Percentiles rank a stretch among this genome's conserved stretches.
phyloP scores from a whole-genome alignment of 257 asterid genomes.

The Nemophila menziesii region DNA sequence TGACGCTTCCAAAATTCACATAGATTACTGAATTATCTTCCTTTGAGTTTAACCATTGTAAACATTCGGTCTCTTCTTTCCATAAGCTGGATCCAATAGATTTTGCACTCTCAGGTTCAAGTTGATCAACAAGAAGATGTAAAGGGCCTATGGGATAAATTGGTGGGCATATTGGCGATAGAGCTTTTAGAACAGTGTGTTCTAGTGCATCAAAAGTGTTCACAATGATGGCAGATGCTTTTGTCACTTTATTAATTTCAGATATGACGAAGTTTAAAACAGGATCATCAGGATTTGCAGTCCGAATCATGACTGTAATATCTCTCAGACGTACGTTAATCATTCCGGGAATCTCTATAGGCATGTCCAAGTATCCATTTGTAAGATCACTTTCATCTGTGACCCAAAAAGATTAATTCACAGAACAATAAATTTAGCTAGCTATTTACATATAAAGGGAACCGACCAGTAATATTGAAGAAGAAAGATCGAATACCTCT shows the following conservation, averaged over 20 bases:
- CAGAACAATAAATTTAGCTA: no score
- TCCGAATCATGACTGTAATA: slow-evolving; percentile 40
- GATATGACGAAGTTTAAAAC: slow-evolving; percentile 26
- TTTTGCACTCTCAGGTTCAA: not conserved
- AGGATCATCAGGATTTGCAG: slow-evolving; percentile 28
- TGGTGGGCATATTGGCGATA: not conserved
- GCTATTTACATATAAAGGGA: no score
- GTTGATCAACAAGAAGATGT: slow-evolving; percentile 1
- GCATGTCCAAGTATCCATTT: slow-evolving; percentile 30
- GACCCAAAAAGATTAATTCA: no score
- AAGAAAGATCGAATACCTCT: slow-evolving; percentile 20
- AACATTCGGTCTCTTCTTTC: not conserved
- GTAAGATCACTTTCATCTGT: slow-evolving; percentile 32
- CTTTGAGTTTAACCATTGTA: not conserved
- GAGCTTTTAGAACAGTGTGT: slow-evolving; percentile 1
- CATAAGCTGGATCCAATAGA: not conserved
- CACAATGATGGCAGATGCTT: not conserved
- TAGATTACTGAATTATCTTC: not conserved
- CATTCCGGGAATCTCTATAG: slow-evolving; percentile 27
- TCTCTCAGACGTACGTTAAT: slow-evolving; percentile 26
- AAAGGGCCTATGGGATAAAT: slow-evolving; percentile 6
- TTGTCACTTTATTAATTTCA: slow-evolving; percentile 16
- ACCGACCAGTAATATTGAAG: no score
- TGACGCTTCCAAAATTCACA: slow-evolving; percentile 5
- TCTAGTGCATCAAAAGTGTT: slow-evolving; percentile 5